Evolutionary conservation across 768 basidiomycete genomes (phyloP).

Genomic region (Boletus sensibilis): DNA sequence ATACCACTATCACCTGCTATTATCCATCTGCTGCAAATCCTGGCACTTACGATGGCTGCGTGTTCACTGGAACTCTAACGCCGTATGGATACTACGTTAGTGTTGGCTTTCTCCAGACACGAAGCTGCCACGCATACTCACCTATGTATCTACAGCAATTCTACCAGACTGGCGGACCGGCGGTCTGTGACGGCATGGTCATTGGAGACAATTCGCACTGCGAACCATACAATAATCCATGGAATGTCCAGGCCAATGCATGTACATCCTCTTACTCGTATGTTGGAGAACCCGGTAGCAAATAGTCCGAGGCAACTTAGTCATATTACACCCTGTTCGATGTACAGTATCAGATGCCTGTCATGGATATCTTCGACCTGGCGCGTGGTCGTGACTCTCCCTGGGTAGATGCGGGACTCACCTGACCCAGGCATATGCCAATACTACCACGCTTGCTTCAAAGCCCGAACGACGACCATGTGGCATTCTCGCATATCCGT

Average conservation of each 20-base stretch:
- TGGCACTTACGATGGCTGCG: constrained; percentile 1
- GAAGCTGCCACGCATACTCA: not conserved
- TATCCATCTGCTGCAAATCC: not conserved
- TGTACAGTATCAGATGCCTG: not conserved
- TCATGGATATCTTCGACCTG: not conserved
- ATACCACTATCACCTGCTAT: constrained; percentile 1
- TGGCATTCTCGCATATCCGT: not conserved
- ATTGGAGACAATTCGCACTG: constrained; percentile 1
- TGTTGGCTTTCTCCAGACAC: not conserved
- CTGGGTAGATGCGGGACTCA: not conserved
- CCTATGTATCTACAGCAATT: not conserved
- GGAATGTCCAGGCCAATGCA: not conserved
- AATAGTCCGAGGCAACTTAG: not conserved
- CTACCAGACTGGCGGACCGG: not conserved
- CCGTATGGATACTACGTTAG: not conserved
- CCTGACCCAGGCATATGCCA: not conserved
- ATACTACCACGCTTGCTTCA: not conserved
- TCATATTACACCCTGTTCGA: not conserved
- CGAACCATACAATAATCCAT: constrained; percentile 1
- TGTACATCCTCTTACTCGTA: not conserved
- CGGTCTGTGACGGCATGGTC: not conserved
- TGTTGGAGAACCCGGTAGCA: not conserved
- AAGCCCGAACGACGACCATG: not conserved
- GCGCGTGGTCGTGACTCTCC: not conserved
- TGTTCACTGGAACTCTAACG: not conserved